Evolutionary conservation across 257 asterid species (phyloP).

Genomic region (Cynanchum wilfordii): DNA sequence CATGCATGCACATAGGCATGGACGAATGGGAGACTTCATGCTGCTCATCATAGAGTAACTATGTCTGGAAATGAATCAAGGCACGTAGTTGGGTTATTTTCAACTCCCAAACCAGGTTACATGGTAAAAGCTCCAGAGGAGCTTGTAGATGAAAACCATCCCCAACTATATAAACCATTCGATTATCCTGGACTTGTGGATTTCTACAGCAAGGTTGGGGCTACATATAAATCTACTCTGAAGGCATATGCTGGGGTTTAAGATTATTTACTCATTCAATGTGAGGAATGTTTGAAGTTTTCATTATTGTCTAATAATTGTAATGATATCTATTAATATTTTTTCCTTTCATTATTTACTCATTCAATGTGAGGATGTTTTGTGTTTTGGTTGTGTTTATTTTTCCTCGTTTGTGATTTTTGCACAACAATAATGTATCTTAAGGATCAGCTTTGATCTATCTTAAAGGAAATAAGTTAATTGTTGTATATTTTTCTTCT

Average conservation of each 20-base stretch:
- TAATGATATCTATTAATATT: no score
- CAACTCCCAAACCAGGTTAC: slow-evolving; percentile 36
- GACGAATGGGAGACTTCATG: slow-evolving; percentile 45
- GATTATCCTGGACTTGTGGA: not conserved
- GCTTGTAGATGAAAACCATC: slow-evolving; percentile 25
- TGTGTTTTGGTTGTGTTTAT: no score
- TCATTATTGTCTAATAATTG: no score
- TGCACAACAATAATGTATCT: no score
- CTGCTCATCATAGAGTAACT: slow-evolving; percentile 41
- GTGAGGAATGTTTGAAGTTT: no score
- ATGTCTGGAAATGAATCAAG: slow-evolving; percentile 37
- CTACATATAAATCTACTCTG: not conserved
- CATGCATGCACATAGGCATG: slow-evolving; percentile 49
- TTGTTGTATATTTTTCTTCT: no score
- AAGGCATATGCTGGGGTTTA: slow-evolving; percentile 8
- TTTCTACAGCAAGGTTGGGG: not conserved
- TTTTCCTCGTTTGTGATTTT: no score
- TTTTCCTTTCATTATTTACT: no score
- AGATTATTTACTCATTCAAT: no score
- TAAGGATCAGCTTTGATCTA: no score
- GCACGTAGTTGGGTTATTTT: slow-evolving; percentile 36
- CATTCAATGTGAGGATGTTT: no score
- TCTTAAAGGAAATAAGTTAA: no score
- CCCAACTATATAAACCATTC: slow-evolving; percentile 5
- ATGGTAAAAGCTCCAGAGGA: slow-evolving; percentile 41